A percentile compares a stretch with the other conserved stretches of the same genome.
Conservation (phyloP, 768 basidiomycete genomes). For the Leccinum boreale region DNA sequence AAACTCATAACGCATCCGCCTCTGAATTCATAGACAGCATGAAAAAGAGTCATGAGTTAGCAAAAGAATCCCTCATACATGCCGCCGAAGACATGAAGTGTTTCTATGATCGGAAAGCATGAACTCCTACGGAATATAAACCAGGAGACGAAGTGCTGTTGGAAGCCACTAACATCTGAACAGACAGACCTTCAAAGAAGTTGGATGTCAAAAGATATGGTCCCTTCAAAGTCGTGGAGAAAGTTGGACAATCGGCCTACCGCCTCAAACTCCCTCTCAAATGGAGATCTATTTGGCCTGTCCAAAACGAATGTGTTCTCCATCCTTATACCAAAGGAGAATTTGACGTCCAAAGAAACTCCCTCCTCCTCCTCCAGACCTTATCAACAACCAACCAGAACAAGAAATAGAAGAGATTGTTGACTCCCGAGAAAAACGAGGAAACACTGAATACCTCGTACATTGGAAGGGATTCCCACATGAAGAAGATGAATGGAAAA, state of each 20-base stretch:
- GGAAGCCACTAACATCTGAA: background rate
- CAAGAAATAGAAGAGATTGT: background rate
- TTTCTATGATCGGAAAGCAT: background rate
- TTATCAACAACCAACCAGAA: background rate
- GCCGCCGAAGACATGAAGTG: background rate
- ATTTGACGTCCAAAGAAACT: background rate
- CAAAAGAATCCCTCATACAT: background rate
- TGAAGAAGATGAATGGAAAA: background rate
- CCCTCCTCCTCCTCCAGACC: background rate
- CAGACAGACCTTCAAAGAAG: background rate
- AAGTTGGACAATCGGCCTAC: background rate
- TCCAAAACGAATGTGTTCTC: background rate
- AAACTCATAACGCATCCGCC: rapidly evolving
- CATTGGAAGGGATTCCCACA: background rate
- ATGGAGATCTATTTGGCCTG: background rate
- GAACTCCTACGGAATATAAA: too few species aligned
- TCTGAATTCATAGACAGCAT: background rate
- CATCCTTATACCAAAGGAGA: background rate
- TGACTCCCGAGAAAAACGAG: background rate
- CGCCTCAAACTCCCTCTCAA: background rate
- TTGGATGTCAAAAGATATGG: background rate
- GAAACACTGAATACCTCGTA: background rate
- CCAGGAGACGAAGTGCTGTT: background rate
- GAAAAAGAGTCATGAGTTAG: background rate
- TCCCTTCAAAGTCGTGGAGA: rapidly evolving